phyloP scores from a whole-genome alignment of 2,329 filamentous ascomycete species.

The Parafenestella ontariensis region DNA sequence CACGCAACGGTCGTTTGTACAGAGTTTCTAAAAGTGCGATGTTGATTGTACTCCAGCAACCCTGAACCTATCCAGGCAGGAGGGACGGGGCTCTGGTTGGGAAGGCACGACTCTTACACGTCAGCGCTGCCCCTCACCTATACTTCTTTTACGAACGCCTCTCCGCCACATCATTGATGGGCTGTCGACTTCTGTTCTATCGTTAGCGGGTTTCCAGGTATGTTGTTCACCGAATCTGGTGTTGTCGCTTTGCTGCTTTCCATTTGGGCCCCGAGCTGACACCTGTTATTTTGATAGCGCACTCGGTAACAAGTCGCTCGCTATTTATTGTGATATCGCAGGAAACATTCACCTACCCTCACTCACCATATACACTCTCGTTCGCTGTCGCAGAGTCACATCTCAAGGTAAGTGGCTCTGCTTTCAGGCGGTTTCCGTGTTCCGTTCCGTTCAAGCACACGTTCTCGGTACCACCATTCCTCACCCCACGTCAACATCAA shows the following conservation, averaged over 20 bases:
- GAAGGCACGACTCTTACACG: conserved; percentile 12
- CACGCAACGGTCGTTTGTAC: neutral
- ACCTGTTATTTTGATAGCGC: neutral
- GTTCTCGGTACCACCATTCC: neutral
- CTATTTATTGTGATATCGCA: neutral
- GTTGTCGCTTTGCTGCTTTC: neutral
- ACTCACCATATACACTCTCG: neutral
- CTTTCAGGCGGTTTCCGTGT: neutral
- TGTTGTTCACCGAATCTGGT: neutral
- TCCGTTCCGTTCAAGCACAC: neutral
- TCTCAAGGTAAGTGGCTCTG: neutral
- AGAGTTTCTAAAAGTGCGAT: neutral
- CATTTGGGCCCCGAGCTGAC: neutral
- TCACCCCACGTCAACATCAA: neutral
- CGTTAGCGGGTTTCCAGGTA: conserved; percentile 2
- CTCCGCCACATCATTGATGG: neutral
- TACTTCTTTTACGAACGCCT: conserved; percentile 5
- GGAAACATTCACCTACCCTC: neutral
- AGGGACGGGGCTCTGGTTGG: conserved; percentile 8
- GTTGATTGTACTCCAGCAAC: neutral
- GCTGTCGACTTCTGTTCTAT: neutral
- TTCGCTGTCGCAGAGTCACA: neutral
- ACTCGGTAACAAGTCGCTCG: neutral
- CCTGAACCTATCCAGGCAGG: neutral
- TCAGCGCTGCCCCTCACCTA: conserved; percentile 9